Percentiles rank a stretch among this genome's conserved stretches.
These are phyloP conservation scores for Hibiscus trionum DNA, from an alignment of 345 rosid genomes.

Conservation along the genomic window DNA sequence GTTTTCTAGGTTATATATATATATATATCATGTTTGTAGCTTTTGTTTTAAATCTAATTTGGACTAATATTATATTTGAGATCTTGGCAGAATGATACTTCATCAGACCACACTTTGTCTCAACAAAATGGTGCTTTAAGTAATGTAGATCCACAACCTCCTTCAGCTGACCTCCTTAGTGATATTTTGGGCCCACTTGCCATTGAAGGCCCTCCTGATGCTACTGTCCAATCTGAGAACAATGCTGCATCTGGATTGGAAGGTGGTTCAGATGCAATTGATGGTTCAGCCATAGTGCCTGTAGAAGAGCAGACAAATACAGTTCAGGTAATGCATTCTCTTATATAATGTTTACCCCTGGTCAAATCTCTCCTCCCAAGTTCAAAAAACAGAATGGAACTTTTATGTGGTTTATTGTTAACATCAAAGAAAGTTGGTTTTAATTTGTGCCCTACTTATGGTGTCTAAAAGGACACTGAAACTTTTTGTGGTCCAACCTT, in stretches of 20 bases:
- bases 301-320: slow-evolving; percentile 50
- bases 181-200: slow-evolving; percentile 82
- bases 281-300: slow-evolving; percentile 81
- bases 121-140: slow-evolving; percentile 57
- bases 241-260: slow-evolving; percentile 32
- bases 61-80: slow-evolving; percentile 8
- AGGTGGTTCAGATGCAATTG: slow-evolving; percentile 43
- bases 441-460: background rate
- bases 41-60: slow-evolving; percentile 5
- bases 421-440: background rate
- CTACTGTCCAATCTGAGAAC: slow-evolving; percentile 38
- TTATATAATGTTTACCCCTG: background rate
- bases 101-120: slow-evolving; percentile 34
- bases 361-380: slow-evolving; percentile 8
- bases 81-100: slow-evolving; percentile 43
- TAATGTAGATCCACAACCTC: slow-evolving; percentile 46
- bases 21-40: background rate
- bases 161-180: slow-evolving; percentile 64
- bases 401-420: background rate
- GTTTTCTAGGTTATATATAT: background rate
- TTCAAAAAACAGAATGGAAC: background rate
- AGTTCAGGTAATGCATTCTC: slow-evolving; percentile 51
- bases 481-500: background rate
- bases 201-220: slow-evolving; percentile 79
- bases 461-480: background rate